Evolutionary conservation across 192 early-diverging fungal species (phyloP).

Genomic region (Paraglomus occultum): DNA sequence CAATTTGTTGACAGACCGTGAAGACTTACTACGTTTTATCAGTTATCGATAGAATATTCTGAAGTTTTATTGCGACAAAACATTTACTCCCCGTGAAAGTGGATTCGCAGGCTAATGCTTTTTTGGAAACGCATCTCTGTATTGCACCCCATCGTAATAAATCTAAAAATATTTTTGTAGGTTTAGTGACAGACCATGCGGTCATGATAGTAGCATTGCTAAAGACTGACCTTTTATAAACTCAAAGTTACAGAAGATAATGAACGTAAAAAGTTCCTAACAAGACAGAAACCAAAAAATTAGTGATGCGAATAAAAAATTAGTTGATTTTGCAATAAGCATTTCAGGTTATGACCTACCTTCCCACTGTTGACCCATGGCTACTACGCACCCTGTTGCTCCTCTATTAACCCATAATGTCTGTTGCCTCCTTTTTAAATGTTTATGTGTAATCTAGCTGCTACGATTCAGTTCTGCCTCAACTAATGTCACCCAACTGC

Average conservation of each 20-base stretch:
- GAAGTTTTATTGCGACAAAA: constrained; percentile 1
- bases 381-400: too few relatives aligned
- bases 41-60: background rate
- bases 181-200: background rate
- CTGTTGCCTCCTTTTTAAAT: too few relatives aligned
- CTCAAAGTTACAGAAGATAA: constrained; percentile 10
- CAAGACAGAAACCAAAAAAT: background rate
- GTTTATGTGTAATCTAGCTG: too few relatives aligned
- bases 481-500: too few relatives aligned
- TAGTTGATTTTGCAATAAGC: too few relatives aligned
- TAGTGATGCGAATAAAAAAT: too few relatives aligned
- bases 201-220: background rate
- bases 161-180: constrained; percentile 17
- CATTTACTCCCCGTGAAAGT: background rate
- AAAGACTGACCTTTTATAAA: background rate
- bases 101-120: background rate
- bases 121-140: constrained; percentile 15
- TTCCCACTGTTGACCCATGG: too few relatives aligned
- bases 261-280: background rate
- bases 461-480: too few relatives aligned
- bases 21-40: constrained; percentile 15
- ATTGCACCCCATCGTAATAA: background rate
- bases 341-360: too few relatives aligned
- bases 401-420: too few relatives aligned
- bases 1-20: background rate